Evolutionary conservation across 129 eudicot genomes (phyloP), one percentile per base, ranked within the genome.

Genomic region (carrot (Daucus carota)): DNA sequence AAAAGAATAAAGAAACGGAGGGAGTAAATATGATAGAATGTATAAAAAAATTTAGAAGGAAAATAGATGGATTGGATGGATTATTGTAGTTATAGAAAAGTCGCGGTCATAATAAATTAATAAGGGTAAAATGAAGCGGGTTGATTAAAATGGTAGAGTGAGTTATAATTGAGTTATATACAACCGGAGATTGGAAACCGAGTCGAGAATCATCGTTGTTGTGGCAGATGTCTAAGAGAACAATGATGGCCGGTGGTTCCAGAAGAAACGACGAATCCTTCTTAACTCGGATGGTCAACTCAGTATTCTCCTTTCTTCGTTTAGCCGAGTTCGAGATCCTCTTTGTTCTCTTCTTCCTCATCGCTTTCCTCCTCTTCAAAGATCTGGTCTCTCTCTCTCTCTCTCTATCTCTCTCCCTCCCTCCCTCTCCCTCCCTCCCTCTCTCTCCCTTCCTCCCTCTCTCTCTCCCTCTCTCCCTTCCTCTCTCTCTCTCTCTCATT

Each of bases 251-350:
- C 6, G 70, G 34, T 24, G 79, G 63, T 42, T 77, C 84, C 54
- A 81, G 79, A 73, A 78, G 89, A 70, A 85, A 83, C 11, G 89
- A 79, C 22, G 88, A 76, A 14, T 86, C 96, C 68, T 15, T 83
- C 14, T 50, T 93, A 72, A 90, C 92, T 83, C 92, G 98, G 59
- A 80, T 79, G 31, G 96, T 93, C 43, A 80, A 82, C 86, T 85
- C 95, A 16, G 88, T 90, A 10, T 93, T 90, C 78, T 57, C 77
- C 8, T 93, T 90, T 81, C 81, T 93, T 38, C 92, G 92, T 40
- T 83, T 81, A 3, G 97, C 98, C 0, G 98, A 93, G 89, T 93
- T 93, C 82, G 98, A 93, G 92, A 93, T 93, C 83, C 87, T 93
- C 50, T 93, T 93, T 80, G 82, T 93, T 29, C 89, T 90, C 79